Percentiles rank a stretch among this genome's conserved stretches.
These are phyloP conservation scores for Sporothrix mexicana DNA, from an alignment of 2,329 filamentous ascomycete genomes.

Conservation along the genomic window DNA sequence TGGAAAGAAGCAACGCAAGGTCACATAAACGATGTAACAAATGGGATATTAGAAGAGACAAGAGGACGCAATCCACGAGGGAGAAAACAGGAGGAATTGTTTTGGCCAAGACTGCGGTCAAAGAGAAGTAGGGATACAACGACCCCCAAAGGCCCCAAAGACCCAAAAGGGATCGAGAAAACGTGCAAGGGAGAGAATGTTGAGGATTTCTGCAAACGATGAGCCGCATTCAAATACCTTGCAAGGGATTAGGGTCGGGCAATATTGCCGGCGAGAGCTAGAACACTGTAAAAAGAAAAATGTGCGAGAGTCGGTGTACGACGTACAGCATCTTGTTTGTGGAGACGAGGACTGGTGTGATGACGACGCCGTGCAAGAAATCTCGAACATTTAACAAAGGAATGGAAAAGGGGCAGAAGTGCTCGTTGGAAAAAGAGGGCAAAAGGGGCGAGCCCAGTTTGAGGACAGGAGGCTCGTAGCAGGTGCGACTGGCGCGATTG, in stretches of 20 bases:
- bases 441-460: slow-evolving; percentile 19
- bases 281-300: not conserved
- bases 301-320: not conserved
- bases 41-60: not conserved
- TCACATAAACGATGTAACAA: not conserved
- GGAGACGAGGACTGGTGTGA: slow-evolving; percentile 13
- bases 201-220: not conserved
- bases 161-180: slow-evolving; percentile 6
- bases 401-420: not conserved
- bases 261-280: not conserved
- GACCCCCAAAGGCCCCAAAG: not conserved
- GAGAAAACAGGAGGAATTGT: not conserved
- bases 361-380: slow-evolving; percentile 23
- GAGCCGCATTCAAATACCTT: not conserved
- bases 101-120: slow-evolving; percentile 21
- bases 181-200: not conserved
- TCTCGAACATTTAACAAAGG: not conserved
- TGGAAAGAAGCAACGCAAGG: not conserved
- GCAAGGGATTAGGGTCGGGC: not conserved
- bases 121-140: not conserved
- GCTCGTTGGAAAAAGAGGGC: slow-evolving; percentile 13
- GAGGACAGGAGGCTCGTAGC: slow-evolving; percentile 21
- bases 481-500: slow-evolving; percentile 26
- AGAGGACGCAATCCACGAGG: slow-evolving; percentile 1
- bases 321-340: not conserved